Evolutionary conservation across 139 green algal species (phyloP).

Genomic region (Chlamydomonas sphaeroides): DNA sequence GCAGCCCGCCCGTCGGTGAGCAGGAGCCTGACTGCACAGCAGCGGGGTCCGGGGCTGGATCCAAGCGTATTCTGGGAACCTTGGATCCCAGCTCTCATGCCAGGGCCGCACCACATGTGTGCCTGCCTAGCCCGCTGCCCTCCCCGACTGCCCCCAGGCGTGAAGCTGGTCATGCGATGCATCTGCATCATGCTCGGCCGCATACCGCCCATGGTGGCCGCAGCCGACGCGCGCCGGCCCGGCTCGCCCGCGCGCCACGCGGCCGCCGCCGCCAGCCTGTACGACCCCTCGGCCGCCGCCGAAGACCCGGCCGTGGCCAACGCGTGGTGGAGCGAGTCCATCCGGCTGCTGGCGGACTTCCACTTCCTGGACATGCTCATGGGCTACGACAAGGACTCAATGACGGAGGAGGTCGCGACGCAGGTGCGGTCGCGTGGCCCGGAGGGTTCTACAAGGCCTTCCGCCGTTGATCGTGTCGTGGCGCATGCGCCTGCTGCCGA

Average conservation of each 20-base stretch:
- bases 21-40: too few relatives aligned
- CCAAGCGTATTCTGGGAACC: too few relatives aligned
- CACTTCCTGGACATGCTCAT: slow-evolving; percentile 66
- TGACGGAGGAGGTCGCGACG: slow-evolving; percentile 53
- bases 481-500: too few relatives aligned
- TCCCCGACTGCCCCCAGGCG: slow-evolving; percentile 10
- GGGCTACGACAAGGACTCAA: slow-evolving; percentile 72
- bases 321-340: slow-evolving; percentile 67
- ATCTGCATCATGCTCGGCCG: slow-evolving; percentile 61
- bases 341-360: slow-evolving; percentile 58
- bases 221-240: neutral
- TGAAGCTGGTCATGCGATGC: slow-evolving; percentile 60
- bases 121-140: too few relatives aligned
- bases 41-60: too few relatives aligned
- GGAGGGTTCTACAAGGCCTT: too few relatives aligned
- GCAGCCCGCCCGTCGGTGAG: slow-evolving; percentile 47
- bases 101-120: too few relatives aligned
- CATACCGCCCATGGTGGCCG: slow-evolving; percentile 37
- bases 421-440: too few relatives aligned
- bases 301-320: slow-evolving; percentile 39
- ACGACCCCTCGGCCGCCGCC: slow-evolving; percentile 1
- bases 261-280: neutral
- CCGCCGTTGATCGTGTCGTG: too few relatives aligned
- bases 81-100: too few relatives aligned
- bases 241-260: neutral